Evolutionary conservation across 2,329 filamentous ascomycete species (phyloP).

Genomic region (Pseudohalonectria lignicola): DNA sequence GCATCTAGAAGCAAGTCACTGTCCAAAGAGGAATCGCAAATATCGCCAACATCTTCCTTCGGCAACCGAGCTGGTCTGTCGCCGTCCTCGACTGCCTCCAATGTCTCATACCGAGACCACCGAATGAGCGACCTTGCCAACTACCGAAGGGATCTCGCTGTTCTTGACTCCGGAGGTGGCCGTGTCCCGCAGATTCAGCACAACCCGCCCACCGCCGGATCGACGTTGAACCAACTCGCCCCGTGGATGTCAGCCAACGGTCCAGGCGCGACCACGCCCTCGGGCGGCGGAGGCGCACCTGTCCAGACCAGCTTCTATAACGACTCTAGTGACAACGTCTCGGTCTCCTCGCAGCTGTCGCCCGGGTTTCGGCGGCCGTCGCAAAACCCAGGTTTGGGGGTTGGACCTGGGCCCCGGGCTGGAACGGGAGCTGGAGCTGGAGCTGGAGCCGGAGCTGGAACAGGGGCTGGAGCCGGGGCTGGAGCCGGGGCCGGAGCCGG

Average conservation of each 20-base stretch:
- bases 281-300: constrained; percentile 21
- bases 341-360: constrained; percentile 53
- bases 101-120: constrained; percentile 42
- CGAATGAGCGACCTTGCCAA: constrained; percentile 52
- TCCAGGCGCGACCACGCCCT: constrained; percentile 20
- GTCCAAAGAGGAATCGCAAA: constrained; percentile 26
- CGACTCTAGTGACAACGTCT: constrained; percentile 63
- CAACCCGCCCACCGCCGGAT: constrained; percentile 44
- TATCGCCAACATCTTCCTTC: constrained; percentile 37
- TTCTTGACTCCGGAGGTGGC: constrained; percentile 50
- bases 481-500: constrained; percentile 33
- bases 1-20: background rate
- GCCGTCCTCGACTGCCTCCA: constrained; percentile 28
- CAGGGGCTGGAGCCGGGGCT: constrained; percentile 19
- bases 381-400: background rate
- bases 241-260: constrained; percentile 45
- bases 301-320: constrained; percentile 53
- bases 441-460: constrained; percentile 26
- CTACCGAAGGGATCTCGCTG: constrained; percentile 61
- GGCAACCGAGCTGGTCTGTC: constrained; percentile 31
- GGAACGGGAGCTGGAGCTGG: too few species aligned
- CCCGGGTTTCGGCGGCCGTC: constrained; percentile 51
- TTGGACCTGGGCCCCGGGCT: constrained; percentile 15
- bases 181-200: constrained; percentile 49
- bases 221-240: constrained; percentile 38